Evolutionary conservation across 768 basidiomycete genomes (phyloP), one percentile per base, ranked within the genome.

Genomic region (Leccinum disarticulatum): DNA sequence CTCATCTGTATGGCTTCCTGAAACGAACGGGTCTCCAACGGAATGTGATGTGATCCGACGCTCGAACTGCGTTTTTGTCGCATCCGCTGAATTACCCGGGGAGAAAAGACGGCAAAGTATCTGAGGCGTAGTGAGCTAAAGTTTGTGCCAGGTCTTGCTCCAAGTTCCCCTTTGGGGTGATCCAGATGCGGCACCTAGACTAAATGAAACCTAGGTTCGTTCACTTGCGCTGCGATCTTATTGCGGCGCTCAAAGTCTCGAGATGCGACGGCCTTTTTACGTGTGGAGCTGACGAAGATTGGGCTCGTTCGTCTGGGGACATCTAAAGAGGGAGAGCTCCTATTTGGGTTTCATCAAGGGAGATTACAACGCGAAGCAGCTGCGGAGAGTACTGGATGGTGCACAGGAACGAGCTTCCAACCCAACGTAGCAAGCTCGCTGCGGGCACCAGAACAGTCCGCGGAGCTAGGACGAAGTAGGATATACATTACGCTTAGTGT

Each of bases 401-500:
- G 31, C 25, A 27, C 56, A 52, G 55, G 58, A 50, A 54, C 47
- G 41, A 33, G 14, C 27, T 51, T 52, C 59, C 57, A 62, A 36
- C 61, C 51, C 33, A 53, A 38, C 61, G 61, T 55, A 22, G 56
- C 51, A 54, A 51, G 50, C 30, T 19, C n/a, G 28, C 9, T 31
- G 61, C 36, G 43, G 19, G 19, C 43, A 46, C 43, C 11, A 33
- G 33, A 25, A 25, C 25, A 25, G 59, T 61, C 59, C 64, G 59
- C 55, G 60, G 59, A 66, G 48, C 52, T 55, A 41, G 38, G 4
- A 41, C 49, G 47, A 54, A 54, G 61, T 11, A 28, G 55, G 46
- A 30, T 38, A 54, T 36, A 54, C 31, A 43, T 38, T 17, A 54
- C 25, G 19, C 14, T 27, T 51, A 33, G 33, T 33, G 33, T 33